These are phyloP conservation scores for Notholithocarpus densiflorus DNA, from an alignment of 306 rosid species.

Conservation along the genomic window DNA sequence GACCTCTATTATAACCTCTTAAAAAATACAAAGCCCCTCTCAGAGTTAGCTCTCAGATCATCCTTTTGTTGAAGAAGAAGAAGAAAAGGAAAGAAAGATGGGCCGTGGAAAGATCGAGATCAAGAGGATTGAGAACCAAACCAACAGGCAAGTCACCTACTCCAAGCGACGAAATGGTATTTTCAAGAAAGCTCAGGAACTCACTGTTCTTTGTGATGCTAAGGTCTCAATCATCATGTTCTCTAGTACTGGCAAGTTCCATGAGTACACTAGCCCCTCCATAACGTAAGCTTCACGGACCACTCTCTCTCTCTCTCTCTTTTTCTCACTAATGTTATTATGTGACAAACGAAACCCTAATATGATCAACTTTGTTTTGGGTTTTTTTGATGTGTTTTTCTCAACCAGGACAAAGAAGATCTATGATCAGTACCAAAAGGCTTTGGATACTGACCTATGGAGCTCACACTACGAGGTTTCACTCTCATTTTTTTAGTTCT, in stretches of 20 bases:
- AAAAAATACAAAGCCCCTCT: background rate
- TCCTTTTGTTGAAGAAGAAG: background rate
- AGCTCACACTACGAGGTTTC: slow-evolving; percentile 66
- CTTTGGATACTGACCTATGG: slow-evolving; percentile 63
- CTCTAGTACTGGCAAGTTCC: slow-evolving; percentile 58
- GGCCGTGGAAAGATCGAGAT: slow-evolving; percentile 86
- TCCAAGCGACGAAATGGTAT: slow-evolving; percentile 79
- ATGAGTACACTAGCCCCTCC: slow-evolving; percentile 59
- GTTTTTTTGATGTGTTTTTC: background rate
- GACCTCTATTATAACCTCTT: background rate
- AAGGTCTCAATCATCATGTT: slow-evolving; percentile 79
- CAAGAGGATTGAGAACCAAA: slow-evolving; percentile 72
- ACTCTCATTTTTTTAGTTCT: background rate
- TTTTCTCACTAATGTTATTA: background rate
- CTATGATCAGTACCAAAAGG: slow-evolving; percentile 62
- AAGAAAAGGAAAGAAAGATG: slow-evolving; percentile 23
- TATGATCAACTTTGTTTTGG: no score
- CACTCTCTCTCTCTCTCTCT: background rate
- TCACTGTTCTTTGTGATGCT: slow-evolving; percentile 86
- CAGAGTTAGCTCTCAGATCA: background rate
- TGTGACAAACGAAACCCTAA: background rate
- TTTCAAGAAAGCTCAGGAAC: slow-evolving; percentile 89
- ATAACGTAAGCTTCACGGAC: slow-evolving; percentile 31
- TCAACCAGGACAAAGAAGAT: slow-evolving; percentile 52
- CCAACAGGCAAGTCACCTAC: slow-evolving; percentile 89